phyloP scores from a whole-genome alignment of 106 monocot species.

The Alisma plantagoaquatica region DNA sequence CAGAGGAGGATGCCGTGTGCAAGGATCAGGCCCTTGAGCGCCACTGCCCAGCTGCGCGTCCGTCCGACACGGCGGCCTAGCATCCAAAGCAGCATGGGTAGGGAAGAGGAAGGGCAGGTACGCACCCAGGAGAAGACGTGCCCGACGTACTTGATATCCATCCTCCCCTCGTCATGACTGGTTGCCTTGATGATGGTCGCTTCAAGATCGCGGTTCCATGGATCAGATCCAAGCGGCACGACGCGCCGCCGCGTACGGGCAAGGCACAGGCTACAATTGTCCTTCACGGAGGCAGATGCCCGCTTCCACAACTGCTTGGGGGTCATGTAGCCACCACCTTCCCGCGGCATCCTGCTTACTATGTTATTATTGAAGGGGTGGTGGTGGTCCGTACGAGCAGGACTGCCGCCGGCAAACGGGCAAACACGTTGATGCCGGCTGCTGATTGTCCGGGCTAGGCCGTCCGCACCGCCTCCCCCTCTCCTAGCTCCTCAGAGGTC shows the following conservation, averaged over 20 bases:
- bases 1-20: constrained; percentile 65
- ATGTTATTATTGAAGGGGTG: too few species aligned
- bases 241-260: constrained; percentile 7
- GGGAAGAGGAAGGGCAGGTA: constrained; percentile 30
- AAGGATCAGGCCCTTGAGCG: constrained; percentile 68
- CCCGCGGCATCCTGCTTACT: too few species aligned
- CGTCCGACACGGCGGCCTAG: constrained; percentile 47
- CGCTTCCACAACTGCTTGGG: constrained; percentile 52
- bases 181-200: constrained; percentile 46
- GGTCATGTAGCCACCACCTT: too few species aligned
- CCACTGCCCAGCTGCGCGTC: constrained; percentile 71
- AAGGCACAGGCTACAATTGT: constrained; percentile 43
- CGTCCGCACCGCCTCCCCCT: too few species aligned
- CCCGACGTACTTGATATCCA: constrained; percentile 61
- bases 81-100: constrained; percentile 29
- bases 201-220: constrained; percentile 30
- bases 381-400: too few species aligned
- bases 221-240: background rate
- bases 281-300: constrained; percentile 32
- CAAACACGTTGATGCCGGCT: too few species aligned
- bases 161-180: constrained; percentile 55
- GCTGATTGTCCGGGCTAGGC: too few species aligned
- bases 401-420: too few species aligned
- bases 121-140: constrained; percentile 62
- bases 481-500: too few species aligned